Base-by-base conservation (phyloP, 140 eudicot species). In the Anethum foeniculum region DNA sequence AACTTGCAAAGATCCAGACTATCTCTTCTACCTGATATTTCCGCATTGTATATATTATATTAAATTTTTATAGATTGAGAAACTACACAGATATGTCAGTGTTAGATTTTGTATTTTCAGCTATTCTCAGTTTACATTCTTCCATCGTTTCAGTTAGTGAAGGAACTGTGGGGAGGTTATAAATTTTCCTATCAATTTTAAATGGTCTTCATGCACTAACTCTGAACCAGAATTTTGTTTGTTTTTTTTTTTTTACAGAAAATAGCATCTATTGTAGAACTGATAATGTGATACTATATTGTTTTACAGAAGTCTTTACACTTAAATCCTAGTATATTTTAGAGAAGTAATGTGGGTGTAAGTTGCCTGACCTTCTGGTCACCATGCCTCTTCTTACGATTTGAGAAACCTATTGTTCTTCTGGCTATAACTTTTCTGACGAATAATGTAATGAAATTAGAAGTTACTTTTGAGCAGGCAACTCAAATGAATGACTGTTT, bases 1-100 rank as follows among this genome's bases (percentile, higher is more conserved):
- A 91, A 82, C 98, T 91, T 71, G 97, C 92, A 4, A 93, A 86
- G 84, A 79, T 81, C 5, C 89, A 83, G 44, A 77, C 75, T 56
- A 38, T 84, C 80, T 41, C 88, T 7, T 74, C 76, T 75, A 72
- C 89, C 39, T 83, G 78, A 89, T 18, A 41, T 9, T 44, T 44
- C 58, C 58, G 1, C 30, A 3, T 71, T 39, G 49, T 21, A 44
- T n/a, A 72, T 72, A 38, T 34, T 1, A 1, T 5, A 5, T 39
- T 10, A 10, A n/a, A 23, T 72, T 16, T 69, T 38, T 69, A 14
- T 38, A 69, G 39, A 72, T 6, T 72, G 52, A 72, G 34, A 21
- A 12, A 23, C 4, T 30, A 3, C 52, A 41, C 2, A 36, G 76
- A 71, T 16, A 65, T 14, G 16, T 9, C 75, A 68, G 12, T 32